Conservation (phyloP, 2,329 filamentous ascomycete genomes). For the Escovopsis sp. region DNA sequence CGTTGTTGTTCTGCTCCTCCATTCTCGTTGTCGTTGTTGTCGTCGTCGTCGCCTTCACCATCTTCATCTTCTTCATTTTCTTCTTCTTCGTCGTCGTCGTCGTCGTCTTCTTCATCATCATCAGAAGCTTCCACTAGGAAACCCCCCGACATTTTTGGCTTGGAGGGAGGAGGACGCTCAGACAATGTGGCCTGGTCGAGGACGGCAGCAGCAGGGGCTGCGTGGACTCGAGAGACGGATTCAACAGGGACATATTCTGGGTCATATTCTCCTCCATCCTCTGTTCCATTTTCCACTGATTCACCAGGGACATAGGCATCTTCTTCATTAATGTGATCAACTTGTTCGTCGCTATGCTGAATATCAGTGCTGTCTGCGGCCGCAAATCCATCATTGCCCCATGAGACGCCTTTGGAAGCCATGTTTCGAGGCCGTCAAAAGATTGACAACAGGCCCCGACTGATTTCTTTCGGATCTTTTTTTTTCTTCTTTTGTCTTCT, state of each 20-base stretch:
- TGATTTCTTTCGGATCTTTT: too few relatives aligned
- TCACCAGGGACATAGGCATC: slow-evolving; percentile 35
- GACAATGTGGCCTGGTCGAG: slow-evolving; percentile 14
- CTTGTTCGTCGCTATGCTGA: slow-evolving; percentile 41
- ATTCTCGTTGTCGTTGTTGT: slow-evolving; percentile 16
- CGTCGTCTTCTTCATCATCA: slow-evolving; percentile 32
- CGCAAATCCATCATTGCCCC: slow-evolving; percentile 39
- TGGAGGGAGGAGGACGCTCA: slow-evolving; percentile 14
- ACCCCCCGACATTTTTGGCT: slow-evolving; percentile 45
- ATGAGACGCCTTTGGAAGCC: slow-evolving; percentile 29
- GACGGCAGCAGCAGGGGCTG: slow-evolving; percentile 12
- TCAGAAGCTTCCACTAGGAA: slow-evolving; percentile 47
- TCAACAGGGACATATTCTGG: slow-evolving; percentile 38
- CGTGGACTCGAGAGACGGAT: slow-evolving; percentile 22
- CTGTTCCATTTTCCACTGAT: slow-evolving; percentile 30
- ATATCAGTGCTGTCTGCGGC: slow-evolving; percentile 40
- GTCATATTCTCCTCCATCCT: slow-evolving; percentile 43
- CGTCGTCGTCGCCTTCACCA: neutral
- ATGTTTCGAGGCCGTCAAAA: slow-evolving; percentile 12
- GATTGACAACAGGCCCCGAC: too few relatives aligned
- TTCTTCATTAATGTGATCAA: slow-evolving; percentile 33
- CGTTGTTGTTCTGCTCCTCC: slow-evolving; percentile 31
- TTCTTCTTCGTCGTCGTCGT: slow-evolving; percentile 10
- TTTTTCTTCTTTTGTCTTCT: too few relatives aligned
- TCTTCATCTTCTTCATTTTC: slow-evolving; percentile 5